Evolutionary conservation across 1,284 basidiomycete species (phyloP).

Genomic region (Rhizoctonia solani): DNA sequence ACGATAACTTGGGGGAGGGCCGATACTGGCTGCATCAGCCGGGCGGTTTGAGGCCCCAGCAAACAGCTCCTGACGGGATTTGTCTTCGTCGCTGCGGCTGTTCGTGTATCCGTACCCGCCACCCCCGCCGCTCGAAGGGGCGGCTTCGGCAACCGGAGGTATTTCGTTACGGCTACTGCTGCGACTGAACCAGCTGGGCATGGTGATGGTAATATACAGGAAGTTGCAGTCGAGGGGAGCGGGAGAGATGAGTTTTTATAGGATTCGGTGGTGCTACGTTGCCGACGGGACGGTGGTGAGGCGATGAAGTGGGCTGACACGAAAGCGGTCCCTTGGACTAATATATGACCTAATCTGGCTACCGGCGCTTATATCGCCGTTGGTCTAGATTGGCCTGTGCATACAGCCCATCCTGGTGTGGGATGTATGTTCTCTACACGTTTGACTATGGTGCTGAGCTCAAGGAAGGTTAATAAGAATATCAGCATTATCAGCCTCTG

Average conservation of each 20-base stretch:
- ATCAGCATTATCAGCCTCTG: no score
- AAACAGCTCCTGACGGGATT: constrained; percentile 43
- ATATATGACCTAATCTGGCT: constrained; percentile 25
- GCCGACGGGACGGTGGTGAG: constrained; percentile 4
- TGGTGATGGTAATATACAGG: constrained; percentile 1
- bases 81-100: constrained; percentile 32
- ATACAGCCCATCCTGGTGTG: background rate
- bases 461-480: no score
- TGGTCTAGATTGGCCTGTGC: background rate
- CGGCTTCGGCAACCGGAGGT: constrained; percentile 59
- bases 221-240: background rate
- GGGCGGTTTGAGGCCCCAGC: constrained; percentile 41
- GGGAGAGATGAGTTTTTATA: constrained; percentile 4
- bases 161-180: constrained; percentile 50
- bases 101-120: background rate
- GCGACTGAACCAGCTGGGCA: constrained; percentile 27
- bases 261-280: background rate
- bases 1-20: constrained; percentile 51
- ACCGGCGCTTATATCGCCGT: constrained; percentile 9
- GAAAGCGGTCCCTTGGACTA: constrained; percentile 17
- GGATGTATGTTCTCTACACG: no score
- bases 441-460: no score
- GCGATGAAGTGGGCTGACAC: constrained; percentile 28
- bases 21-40: constrained; percentile 47
- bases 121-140: constrained; percentile 40